Conservation (phyloP, 78 protist species). For the Bodo saltans region DNA sequence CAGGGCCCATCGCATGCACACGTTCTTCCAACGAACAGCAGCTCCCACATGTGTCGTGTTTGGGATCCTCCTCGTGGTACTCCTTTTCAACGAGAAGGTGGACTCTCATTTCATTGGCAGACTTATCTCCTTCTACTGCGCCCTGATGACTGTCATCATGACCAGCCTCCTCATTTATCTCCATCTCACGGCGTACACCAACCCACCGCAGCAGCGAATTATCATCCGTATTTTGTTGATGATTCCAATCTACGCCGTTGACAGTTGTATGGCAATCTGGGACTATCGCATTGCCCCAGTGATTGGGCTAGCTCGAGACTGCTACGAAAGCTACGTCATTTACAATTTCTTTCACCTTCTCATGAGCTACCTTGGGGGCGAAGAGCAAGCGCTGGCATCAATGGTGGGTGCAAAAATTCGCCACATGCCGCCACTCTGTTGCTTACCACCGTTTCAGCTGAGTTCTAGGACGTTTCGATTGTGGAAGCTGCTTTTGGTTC, state of each 20-base stretch:
- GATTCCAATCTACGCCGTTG: conserved; percentile 45
- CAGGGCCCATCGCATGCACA: too few species aligned
- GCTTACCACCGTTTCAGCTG: neutral
- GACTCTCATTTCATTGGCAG: neutral
- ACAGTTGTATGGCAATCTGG: conserved; percentile 14
- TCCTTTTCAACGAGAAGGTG: neutral
- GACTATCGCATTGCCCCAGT: conserved; percentile 13
- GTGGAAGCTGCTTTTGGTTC: conserved; percentile 24
- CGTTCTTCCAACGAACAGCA: neutral
- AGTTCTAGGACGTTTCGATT: neutral
- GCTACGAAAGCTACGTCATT: conserved; percentile 51
- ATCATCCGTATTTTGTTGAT: conserved; percentile 50
- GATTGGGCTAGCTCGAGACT: conserved; percentile 35
- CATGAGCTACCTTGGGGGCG: conserved; percentile 31
- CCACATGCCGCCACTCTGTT: neutral
- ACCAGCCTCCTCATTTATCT: neutral
- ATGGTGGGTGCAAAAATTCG: neutral
- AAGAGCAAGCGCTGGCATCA: neutral
- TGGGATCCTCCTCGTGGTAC: neutral
- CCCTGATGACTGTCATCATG: neutral
- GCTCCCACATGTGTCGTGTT: neutral
- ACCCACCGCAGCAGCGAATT: conserved; percentile 33
- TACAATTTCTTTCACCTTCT: conserved; percentile 43
- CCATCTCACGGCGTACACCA: conserved; percentile 23
- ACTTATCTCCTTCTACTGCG: neutral